phyloP scores from a whole-genome alignment of 495 filamentous ascomycete genomes.

The Acidomyces sp. region DNA sequence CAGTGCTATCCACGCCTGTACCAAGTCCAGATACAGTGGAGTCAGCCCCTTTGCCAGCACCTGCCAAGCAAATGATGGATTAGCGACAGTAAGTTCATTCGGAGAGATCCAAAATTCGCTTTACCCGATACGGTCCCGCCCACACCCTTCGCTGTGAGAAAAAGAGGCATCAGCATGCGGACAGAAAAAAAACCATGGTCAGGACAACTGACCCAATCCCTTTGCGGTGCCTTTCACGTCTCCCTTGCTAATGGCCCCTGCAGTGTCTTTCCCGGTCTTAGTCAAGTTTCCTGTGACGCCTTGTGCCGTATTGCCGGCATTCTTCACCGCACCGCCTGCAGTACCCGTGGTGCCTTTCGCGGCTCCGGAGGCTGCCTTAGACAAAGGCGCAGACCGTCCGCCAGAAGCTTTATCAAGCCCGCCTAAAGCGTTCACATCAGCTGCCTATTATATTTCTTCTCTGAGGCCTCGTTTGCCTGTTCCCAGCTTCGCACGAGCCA shows the following conservation, averaged over 20 bases:
- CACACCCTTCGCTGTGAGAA: slow-evolving; percentile 12
- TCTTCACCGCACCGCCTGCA: slow-evolving; percentile 7
- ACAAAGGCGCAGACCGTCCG: slow-evolving; percentile 7
- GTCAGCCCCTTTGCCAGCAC: too few species aligned
- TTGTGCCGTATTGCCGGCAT: slow-evolving; percentile 7
- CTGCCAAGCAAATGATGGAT: too few species aligned
- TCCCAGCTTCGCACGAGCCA: slow-evolving; percentile 10
- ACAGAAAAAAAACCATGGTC: too few species aligned
- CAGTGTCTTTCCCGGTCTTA: slow-evolving; percentile 18
- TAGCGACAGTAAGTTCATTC: too few species aligned
- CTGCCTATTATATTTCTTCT: too few species aligned
- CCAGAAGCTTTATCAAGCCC: slow-evolving; percentile 17
- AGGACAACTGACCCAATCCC: slow-evolving; percentile 10
- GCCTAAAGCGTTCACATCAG: too few species aligned
- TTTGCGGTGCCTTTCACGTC: slow-evolving; percentile 15
- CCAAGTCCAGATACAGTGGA: slow-evolving; percentile 16
- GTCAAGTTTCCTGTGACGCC: slow-evolving; percentile 17
- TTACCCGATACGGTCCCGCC: slow-evolving; percentile 14
- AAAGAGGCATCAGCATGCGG: too few species aligned
- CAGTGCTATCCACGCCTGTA: slow-evolving; percentile 9
- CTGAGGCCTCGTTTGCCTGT: slow-evolving; percentile 5
- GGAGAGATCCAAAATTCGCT: too few species aligned
- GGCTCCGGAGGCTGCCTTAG: slow-evolving; percentile 16
- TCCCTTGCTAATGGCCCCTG: slow-evolving; percentile 5
- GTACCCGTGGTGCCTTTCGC: slow-evolving; percentile 8